Evolutionary conservation across 2,329 filamentous ascomycete species (phyloP).

Genomic region (Cercospora citrullina): DNA sequence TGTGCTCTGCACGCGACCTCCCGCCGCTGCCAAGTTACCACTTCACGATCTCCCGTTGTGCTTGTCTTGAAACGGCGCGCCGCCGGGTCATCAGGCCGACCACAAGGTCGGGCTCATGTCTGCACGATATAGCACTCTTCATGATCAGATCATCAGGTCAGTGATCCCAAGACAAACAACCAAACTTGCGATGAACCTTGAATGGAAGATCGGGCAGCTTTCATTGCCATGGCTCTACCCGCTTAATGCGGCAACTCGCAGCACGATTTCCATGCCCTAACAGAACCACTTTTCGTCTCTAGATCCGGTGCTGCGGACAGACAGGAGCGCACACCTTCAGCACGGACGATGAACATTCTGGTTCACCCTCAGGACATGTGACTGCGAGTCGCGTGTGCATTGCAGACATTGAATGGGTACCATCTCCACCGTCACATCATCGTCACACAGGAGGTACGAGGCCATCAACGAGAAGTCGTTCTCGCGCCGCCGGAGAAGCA

Average conservation of each 20-base stretch:
- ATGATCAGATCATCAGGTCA: background rate
- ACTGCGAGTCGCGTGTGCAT: background rate
- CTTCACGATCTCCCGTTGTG: background rate
- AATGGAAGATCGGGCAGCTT: background rate
- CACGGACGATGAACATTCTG: background rate
- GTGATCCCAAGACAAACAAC: background rate
- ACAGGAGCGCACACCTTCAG: background rate
- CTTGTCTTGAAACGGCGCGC: constrained; percentile 2
- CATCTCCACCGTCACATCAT: background rate
- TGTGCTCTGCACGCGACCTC: background rate
- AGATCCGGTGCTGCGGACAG: background rate
- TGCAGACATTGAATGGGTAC: background rate
- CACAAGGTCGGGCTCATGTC: background rate
- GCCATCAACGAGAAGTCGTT: background rate
- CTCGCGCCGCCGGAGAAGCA: background rate
- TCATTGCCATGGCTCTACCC: constrained; percentile 40
- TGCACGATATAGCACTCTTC: background rate
- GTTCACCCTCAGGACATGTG: background rate
- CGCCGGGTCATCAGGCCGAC: background rate
- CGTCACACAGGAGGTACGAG: background rate
- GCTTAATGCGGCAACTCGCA: constrained; percentile 51
- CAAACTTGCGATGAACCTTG: background rate
- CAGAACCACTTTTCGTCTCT: background rate
- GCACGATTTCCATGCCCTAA: background rate
- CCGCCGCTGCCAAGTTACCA: background rate